These are phyloP conservation scores for Vitis hybrid DNA, from an alignment of 177 flowering plant species.

Conservation along the genomic window DNA sequence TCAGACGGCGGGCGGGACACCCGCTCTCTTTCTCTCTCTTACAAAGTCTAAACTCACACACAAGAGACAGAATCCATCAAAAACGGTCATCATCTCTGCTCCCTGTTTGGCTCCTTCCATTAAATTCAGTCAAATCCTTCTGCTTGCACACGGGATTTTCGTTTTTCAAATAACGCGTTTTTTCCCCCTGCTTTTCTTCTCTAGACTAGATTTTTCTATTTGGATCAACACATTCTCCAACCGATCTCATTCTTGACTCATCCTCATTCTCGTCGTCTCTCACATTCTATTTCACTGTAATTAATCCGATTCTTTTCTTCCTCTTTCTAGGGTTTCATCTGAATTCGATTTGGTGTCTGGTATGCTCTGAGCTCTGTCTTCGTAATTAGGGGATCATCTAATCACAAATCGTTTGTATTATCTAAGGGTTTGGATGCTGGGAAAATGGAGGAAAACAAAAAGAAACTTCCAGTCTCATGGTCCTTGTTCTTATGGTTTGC, in stretches of 20 bases:
- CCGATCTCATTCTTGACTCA: neutral
- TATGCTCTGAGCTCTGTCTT: too few relatives aligned
- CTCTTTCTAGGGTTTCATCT: too few relatives aligned
- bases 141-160: conserved; percentile 14
- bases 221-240: neutral
- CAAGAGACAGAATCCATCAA: neutral
- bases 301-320: too few relatives aligned
- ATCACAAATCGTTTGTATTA: neutral
- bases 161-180: neutral
- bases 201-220: neutral
- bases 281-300: too few relatives aligned
- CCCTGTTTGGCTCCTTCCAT: neutral
- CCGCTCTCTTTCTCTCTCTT: neutral
- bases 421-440: neutral
- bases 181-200: neutral
- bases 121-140: conserved; percentile 1
- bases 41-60: neutral
- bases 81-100: neutral
- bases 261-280: too few relatives aligned
- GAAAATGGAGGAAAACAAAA: conserved; percentile 1
- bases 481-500: neutral
- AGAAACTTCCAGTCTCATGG: neutral
- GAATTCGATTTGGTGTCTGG: too few relatives aligned
- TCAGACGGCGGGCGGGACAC: conserved; percentile 10
- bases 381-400: neutral